Percentiles rank a stretch among this genome's conserved stretches.
These are phyloP conservation scores for Lotmaria passim DNA, from an alignment of 208 protist genomes.

Conservation along the genomic window DNA sequence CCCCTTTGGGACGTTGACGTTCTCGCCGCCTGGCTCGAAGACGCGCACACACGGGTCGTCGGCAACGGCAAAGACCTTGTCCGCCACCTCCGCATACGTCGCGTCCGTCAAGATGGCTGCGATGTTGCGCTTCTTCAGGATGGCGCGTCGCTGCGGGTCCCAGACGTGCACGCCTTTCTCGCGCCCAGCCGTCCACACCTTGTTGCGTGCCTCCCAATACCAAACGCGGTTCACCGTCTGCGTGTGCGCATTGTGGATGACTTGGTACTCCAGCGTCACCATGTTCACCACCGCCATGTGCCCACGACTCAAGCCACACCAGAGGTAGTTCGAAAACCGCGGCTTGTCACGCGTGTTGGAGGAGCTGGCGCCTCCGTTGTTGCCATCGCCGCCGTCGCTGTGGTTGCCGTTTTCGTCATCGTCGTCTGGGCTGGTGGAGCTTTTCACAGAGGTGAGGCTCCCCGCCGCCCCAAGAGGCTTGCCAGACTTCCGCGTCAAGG, in stretches of 20 bases:
- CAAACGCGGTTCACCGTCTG: conserved; percentile 80
- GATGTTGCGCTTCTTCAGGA: conserved; percentile 83
- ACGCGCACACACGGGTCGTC: conserved; percentile 83
- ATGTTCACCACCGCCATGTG: conserved; percentile 80
- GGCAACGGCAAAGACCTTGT: conserved; percentile 82
- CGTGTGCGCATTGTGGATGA: conserved; percentile 71
- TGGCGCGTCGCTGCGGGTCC: conserved; percentile 80
- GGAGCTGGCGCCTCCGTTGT: not conserved
- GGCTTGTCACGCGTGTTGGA: conserved; percentile 10
- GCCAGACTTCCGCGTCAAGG: conserved; percentile 23
- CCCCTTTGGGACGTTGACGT: conserved; percentile 49
- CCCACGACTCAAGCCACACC: conserved; percentile 82
- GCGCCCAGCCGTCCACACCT: conserved; percentile 83
- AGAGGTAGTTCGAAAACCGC: conserved; percentile 45
- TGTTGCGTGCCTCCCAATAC: conserved; percentile 64
- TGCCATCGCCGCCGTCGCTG: not conserved
- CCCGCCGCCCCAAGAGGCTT: conserved; percentile 9
- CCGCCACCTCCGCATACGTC: conserved; percentile 56
- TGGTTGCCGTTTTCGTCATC: conserved; percentile 15
- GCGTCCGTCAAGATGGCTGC: conserved; percentile 77
- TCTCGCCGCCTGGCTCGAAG: conserved; percentile 77
- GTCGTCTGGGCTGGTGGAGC: conserved; percentile 4
- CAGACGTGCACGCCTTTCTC: conserved; percentile 88
- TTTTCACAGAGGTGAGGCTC: not conserved
- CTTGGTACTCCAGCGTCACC: conserved; percentile 38